Evolutionary conservation across 2,329 filamentous ascomycete genomes (phyloP).

Genomic region (Fusarium sp.): DNA sequence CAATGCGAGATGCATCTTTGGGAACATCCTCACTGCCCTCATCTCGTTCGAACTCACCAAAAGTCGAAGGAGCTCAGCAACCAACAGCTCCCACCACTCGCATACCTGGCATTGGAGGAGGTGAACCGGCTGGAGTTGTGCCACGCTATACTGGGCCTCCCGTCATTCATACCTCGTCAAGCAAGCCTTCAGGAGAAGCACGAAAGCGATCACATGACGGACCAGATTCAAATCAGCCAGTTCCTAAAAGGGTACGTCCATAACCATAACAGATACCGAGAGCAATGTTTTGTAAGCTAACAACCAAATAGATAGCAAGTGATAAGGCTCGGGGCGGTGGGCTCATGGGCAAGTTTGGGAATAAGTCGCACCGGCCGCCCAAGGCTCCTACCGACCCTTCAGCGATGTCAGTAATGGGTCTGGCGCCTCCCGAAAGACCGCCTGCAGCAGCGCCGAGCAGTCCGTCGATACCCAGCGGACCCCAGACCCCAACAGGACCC

Average conservation of each 20-base stretch:
- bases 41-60: conserved; percentile 30
- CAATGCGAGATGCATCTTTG: conserved; percentile 38
- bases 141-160: conserved; percentile 51
- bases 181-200: conserved; percentile 36
- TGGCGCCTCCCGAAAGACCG: conserved; percentile 59
- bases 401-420: conserved; percentile 63
- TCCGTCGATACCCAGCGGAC: conserved; percentile 19
- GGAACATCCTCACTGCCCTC: conserved; percentile 12
- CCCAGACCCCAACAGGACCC: conserved; percentile 14
- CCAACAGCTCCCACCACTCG: conserved; percentile 8
- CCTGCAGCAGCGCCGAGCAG: conserved; percentile 45
- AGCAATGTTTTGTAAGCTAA: conserved; percentile 36
- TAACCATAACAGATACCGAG: neutral
- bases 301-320: conserved; percentile 46
- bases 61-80: conserved; percentile 1
- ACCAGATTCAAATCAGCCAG: conserved; percentile 47
- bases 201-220: conserved; percentile 61
- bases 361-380: conserved; percentile 44
- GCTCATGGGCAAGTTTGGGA: conserved; percentile 53
- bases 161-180: conserved; percentile 54
- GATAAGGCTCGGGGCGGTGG: conserved; percentile 49
- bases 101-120: conserved; percentile 36
- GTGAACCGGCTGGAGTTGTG: conserved; percentile 23
- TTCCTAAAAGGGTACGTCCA: conserved; percentile 57
- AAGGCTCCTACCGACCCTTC: conserved; percentile 61